Evolutionary conservation across 495 filamentous ascomycete species (phyloP).

Genomic region (Clavariopsis aquatica): DNA sequence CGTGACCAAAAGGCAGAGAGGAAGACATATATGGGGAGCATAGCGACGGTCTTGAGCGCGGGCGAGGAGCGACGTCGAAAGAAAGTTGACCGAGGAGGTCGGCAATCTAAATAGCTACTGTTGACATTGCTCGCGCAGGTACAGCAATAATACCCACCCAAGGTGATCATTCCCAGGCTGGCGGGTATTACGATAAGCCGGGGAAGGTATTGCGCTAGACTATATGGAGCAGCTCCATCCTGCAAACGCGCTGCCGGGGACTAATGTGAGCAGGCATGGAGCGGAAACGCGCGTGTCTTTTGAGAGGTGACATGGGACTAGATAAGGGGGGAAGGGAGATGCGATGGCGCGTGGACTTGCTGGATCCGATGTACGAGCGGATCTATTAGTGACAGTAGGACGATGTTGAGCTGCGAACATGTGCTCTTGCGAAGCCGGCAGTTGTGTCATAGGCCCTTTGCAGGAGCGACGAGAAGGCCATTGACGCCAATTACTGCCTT

Average conservation of each 20-base stretch:
- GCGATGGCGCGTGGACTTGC: slow-evolving; percentile 12
- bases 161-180: background rate
- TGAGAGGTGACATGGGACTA: background rate
- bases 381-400: background rate
- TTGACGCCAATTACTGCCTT: no score
- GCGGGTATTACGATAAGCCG: slow-evolving; percentile 23
- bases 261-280: background rate
- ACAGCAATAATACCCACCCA: background rate
- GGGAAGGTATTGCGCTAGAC: slow-evolving; percentile 18
- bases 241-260: background rate
- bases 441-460: no score
- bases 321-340: slow-evolving; percentile 10
- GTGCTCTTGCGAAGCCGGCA: background rate
- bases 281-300: slow-evolving; percentile 2
- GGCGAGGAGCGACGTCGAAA: slow-evolving; percentile 1
- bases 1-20: slow-evolving; percentile 7
- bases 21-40: slow-evolving; percentile 13
- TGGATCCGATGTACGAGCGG: background rate
- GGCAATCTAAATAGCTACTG: slow-evolving; percentile 15
- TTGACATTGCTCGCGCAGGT: slow-evolving; percentile 12
- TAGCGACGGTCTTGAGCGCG: background rate
- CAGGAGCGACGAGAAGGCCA: no score
- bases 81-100: slow-evolving; percentile 4
- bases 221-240: slow-evolving; percentile 17
- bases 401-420: background rate